phyloP scores from a whole-genome alignment of 2,329 filamentous ascomycete species.

The Chalaropsis ovoidea region DNA sequence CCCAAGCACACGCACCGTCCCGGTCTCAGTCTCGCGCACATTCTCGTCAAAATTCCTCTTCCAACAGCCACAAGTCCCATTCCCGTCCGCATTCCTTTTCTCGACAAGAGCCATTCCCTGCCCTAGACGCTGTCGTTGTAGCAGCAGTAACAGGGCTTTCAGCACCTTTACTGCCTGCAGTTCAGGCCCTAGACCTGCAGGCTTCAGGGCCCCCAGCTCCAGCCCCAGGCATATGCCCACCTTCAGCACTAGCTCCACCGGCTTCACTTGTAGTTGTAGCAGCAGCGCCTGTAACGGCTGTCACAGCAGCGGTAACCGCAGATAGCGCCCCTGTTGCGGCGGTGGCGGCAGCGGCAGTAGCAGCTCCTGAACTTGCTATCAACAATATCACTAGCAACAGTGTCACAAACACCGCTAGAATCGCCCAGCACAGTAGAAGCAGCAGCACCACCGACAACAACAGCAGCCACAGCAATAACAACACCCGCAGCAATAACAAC shows the following conservation, averaged over 20 bases:
- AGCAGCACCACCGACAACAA: slow-evolving; percentile 10
- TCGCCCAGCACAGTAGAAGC: background rate
- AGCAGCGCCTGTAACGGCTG: background rate
- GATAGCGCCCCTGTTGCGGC: background rate
- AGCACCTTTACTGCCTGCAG: background rate
- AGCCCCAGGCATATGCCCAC: background rate
- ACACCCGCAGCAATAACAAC: background rate
- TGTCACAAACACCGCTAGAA: background rate
- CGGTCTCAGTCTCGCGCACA: slow-evolving; percentile 16
- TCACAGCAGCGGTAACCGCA: background rate
- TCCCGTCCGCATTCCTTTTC: slow-evolving; percentile 21
- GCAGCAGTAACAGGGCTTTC: slow-evolving; percentile 6
- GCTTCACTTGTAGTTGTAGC: background rate
- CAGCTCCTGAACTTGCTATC: too few species aligned
- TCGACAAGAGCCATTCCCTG: slow-evolving; percentile 19
- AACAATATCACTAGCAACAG: background rate
- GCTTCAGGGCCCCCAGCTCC: background rate
- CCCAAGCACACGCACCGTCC: background rate
- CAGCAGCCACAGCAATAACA: slow-evolving; percentile 14
- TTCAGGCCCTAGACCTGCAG: background rate
- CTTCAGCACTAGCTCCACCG: slow-evolving; percentile 6
- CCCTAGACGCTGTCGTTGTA: slow-evolving; percentile 15
- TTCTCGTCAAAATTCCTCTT: slow-evolving; percentile 23
- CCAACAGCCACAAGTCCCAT: slow-evolving; percentile 10
- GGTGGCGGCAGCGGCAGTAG: too few species aligned